Evolutionary conservation across 1,284 basidiomycete genomes (phyloP).

Genomic region (Rhodofomes roseus): DNA sequence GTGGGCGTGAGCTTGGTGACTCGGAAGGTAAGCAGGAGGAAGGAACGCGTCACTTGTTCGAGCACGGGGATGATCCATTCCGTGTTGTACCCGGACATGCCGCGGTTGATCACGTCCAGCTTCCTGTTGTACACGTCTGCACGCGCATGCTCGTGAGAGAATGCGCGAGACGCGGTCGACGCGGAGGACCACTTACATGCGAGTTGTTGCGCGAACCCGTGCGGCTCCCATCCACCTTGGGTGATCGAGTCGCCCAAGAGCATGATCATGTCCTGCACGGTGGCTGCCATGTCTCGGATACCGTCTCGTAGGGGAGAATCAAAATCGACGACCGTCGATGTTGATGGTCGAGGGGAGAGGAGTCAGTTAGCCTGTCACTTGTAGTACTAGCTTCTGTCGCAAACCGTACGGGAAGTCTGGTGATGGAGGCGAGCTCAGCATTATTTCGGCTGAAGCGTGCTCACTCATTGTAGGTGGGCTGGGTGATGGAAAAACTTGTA

Average conservation of each 20-base stretch:
- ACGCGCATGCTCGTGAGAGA: too few species aligned
- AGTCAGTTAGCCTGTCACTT: too few species aligned
- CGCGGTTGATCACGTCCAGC: conserved; percentile 82
- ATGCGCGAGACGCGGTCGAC: too few species aligned
- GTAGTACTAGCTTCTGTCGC: neutral
- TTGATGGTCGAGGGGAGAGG: neutral
- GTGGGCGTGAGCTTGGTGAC: neutral
- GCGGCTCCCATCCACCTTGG: conserved; percentile 54
- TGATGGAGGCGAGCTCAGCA: too few species aligned
- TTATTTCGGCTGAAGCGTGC: too few species aligned
- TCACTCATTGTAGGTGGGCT: too few species aligned
- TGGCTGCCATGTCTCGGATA: conserved; percentile 44
- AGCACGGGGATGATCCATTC: conserved; percentile 80
- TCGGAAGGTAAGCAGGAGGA: neutral
- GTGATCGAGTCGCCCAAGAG: conserved; percentile 79
- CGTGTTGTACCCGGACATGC: conserved; percentile 78
- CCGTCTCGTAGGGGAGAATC: neutral
- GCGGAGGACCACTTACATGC: conserved; percentile 51
- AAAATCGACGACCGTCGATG: neutral
- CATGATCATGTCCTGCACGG: conserved; percentile 60
- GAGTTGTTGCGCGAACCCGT: conserved; percentile 60
- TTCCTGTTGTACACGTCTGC: conserved; percentile 74
- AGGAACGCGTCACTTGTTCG: conserved; percentile 50
- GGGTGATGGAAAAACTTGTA: too few species aligned
- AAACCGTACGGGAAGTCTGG: too few species aligned